These are phyloP conservation scores for Neofusicoccum laricinum DNA, from an alignment of 2,329 filamentous ascomycete genomes.

Conservation along the genomic window DNA sequence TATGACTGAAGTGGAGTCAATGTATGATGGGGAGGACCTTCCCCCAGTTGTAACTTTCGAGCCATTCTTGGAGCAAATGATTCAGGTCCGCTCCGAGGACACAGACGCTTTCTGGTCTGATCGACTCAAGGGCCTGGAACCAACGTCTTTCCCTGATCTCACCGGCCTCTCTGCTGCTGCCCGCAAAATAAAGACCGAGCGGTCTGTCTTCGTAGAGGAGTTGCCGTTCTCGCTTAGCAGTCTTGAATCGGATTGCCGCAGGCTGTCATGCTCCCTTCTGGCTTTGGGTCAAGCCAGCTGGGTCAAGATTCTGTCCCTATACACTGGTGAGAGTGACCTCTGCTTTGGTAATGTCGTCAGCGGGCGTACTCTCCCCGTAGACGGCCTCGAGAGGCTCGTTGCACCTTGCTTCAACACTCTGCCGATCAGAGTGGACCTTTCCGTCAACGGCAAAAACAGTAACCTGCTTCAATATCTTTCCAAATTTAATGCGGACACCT, in stretches of 20 bases:
- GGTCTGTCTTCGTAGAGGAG: slow-evolving; percentile 26
- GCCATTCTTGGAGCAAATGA: slow-evolving; percentile 61
- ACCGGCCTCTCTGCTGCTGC: slow-evolving; percentile 25
- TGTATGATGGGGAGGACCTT: slow-evolving; percentile 51
- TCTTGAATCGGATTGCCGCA: slow-evolving; percentile 25
- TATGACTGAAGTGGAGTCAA: slow-evolving; percentile 65
- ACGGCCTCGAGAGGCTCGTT: slow-evolving; percentile 68
- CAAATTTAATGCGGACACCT: slow-evolving; percentile 56
- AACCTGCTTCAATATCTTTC: slow-evolving; percentile 62
- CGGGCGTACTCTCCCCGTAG: slow-evolving; percentile 66
- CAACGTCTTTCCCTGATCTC: slow-evolving; percentile 41
- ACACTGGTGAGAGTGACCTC: slow-evolving; percentile 60
- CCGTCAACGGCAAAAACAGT: slow-evolving; percentile 47
- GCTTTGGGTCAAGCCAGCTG: slow-evolving; percentile 71
- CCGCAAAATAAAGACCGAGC: slow-evolving; percentile 15
- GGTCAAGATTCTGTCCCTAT: slow-evolving; percentile 60
- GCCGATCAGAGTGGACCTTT: slow-evolving; percentile 62
- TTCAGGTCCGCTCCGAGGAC: slow-evolving; percentile 46
- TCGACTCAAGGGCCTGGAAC: slow-evolving; percentile 53
- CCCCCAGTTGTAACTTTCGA: slow-evolving; percentile 55
- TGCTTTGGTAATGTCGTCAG: slow-evolving; percentile 87
- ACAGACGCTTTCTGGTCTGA: slow-evolving; percentile 65
- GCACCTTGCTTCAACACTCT: slow-evolving; percentile 92
- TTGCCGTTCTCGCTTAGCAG: slow-evolving; percentile 25
- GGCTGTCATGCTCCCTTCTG: slow-evolving; percentile 48